A percentile compares a stretch with the other conserved stretches of the same genome.
Conservation (phyloP, 1,284 basidiomycete species). For the Pterulicium gracile region DNA sequence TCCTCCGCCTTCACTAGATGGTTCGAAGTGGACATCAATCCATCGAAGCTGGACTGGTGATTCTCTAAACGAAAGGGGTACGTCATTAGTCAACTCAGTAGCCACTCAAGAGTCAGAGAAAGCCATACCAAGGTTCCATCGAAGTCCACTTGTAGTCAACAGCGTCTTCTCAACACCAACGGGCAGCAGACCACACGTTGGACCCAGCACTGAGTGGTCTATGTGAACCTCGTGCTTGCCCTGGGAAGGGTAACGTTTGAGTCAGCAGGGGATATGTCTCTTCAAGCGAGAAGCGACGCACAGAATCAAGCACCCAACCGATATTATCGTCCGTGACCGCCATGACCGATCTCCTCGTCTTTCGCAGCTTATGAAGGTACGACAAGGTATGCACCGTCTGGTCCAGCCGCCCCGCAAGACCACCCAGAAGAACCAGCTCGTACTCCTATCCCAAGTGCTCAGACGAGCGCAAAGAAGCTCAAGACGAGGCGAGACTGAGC, state of each 20-base stretch:
- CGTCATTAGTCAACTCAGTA: background rate
- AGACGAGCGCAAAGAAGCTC: too few species aligned
- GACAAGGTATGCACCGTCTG: slow-evolving; percentile 91
- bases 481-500: too few species aligned
- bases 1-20: slow-evolving; percentile 61
- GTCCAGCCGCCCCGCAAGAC: slow-evolving; percentile 84
- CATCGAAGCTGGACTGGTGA: slow-evolving; percentile 65
- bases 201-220: slow-evolving; percentile 66
- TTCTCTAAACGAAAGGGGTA: slow-evolving; percentile 29
- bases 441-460: slow-evolving; percentile 34
- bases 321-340: slow-evolving; percentile 82
- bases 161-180: slow-evolving; percentile 71
- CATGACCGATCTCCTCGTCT: slow-evolving; percentile 50
- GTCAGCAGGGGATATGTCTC: background rate
- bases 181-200: slow-evolving; percentile 89
- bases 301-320: slow-evolving; percentile 79
- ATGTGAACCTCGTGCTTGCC: slow-evolving; percentile 74
- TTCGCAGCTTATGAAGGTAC: slow-evolving; percentile 73
- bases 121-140: slow-evolving; percentile 79
- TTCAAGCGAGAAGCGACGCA: slow-evolving; percentile 25
- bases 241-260: slow-evolving; percentile 24
- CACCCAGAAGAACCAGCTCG: slow-evolving; percentile 77
- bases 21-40: slow-evolving; percentile 86
- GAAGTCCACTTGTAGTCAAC: slow-evolving; percentile 74
- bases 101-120: background rate